phyloP scores from a whole-genome alignment of 2,329 filamentous ascomycete species.

The Onygena corvina region DNA sequence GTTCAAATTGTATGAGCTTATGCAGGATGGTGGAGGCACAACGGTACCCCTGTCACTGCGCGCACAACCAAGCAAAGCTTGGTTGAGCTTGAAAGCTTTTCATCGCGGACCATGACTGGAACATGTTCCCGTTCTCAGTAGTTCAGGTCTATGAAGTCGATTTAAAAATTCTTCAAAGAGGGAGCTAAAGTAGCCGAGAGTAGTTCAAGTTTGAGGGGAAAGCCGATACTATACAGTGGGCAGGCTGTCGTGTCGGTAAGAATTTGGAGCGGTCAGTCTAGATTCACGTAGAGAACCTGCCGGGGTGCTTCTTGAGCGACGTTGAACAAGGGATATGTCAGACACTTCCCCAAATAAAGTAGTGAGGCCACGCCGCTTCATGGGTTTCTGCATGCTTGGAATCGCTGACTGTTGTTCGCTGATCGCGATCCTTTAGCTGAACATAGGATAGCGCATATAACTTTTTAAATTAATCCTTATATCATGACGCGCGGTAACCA shows the following conservation, averaged over 20 bases:
- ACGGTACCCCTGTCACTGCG: neutral
- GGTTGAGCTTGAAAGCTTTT: slow-evolving; percentile 4
- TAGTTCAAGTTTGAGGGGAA: neutral
- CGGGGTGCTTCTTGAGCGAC: neutral
- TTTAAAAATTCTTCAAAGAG: too few relatives aligned
- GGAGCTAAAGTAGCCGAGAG: neutral
- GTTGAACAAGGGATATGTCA: neutral
- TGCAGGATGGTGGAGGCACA: neutral
- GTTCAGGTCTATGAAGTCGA: too few relatives aligned
- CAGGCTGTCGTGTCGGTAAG: too few relatives aligned
- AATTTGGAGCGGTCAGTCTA: neutral
- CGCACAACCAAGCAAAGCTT: slow-evolving; percentile 4
- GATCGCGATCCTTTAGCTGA: neutral
- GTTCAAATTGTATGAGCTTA: neutral
- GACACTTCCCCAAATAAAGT: neutral
- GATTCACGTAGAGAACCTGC: neutral
- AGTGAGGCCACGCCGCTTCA: neutral
- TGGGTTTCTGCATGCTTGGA: neutral
- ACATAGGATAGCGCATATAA: too few relatives aligned
- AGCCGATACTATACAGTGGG: neutral
- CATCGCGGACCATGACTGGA: neutral
- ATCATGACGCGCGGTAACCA: too few relatives aligned
- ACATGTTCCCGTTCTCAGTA: neutral
- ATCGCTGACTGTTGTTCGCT: neutral
- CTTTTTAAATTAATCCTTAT: too few relatives aligned